Conservation (phyloP, 495 filamentous ascomycete genomes). For the Hypoxylon perforatum region DNA sequence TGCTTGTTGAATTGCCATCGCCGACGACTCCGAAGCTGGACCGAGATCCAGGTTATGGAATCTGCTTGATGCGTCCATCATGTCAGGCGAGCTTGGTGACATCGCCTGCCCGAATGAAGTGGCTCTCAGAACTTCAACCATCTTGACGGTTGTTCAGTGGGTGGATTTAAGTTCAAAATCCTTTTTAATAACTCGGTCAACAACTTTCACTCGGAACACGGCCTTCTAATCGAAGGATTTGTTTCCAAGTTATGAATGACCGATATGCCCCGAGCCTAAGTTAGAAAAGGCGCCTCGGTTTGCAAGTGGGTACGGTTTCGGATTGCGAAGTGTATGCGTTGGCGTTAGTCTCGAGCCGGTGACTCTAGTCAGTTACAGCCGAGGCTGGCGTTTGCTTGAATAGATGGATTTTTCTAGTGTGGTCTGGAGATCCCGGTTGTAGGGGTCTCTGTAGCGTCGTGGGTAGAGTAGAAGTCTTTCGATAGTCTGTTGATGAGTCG, state of each 20-base stretch:
- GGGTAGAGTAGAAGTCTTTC: conserved; percentile 22
- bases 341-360: conserved; percentile 19
- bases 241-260: conserved; percentile 20
- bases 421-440: conserved; percentile 18
- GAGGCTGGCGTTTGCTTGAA: conserved; percentile 27
- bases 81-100: conserved; percentile 29
- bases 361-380: conserved; percentile 29
- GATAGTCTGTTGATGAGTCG: conserved; percentile 40
- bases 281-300: conserved; percentile 16
- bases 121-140: conserved; percentile 37
- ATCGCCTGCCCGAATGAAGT: conserved; percentile 31
- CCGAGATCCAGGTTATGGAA: conserved; percentile 40
- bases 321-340: conserved; percentile 24
- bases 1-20: conserved; percentile 28
- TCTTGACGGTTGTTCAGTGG: conserved; percentile 14
- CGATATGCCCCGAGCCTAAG: conserved; percentile 17
- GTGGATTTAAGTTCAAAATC: conserved; percentile 22
- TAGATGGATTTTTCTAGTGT: conserved; percentile 12
- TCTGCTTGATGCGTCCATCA: conserved; percentile 41
- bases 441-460: conserved; percentile 26
- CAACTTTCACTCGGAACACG: conserved; percentile 16
- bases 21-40: conserved; percentile 35
- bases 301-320: conserved; percentile 1
- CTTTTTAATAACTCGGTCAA: too few relatives aligned
- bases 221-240: conserved; percentile 7